phyloP scores from a whole-genome alignment of 2,329 filamentous ascomycete genomes.

The Paraphaeosphaeria minitans region DNA sequence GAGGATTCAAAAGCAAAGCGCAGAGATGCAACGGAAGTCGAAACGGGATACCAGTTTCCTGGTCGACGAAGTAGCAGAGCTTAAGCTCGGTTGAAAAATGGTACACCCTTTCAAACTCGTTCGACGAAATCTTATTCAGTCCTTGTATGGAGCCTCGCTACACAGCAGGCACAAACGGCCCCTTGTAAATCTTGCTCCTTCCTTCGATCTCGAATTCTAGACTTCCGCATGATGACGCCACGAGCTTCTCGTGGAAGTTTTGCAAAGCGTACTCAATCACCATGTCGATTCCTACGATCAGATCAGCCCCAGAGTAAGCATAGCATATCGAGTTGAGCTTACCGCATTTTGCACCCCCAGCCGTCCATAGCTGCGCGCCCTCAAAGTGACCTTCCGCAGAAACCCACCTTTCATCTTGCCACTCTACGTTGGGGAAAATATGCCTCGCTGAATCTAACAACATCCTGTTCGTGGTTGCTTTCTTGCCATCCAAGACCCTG shows the following conservation, averaged over 20 bases:
- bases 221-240: constrained; percentile 19
- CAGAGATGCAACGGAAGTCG: not conserved
- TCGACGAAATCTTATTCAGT: too few relatives aligned
- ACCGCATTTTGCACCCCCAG: constrained; percentile 48
- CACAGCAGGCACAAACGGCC: not conserved
- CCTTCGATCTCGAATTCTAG: constrained; percentile 30
- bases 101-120: too few relatives aligned
- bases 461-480: constrained; percentile 48
- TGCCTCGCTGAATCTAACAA: constrained; percentile 33
- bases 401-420: constrained; percentile 49
- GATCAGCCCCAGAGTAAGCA: not conserved
- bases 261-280: constrained; percentile 26
- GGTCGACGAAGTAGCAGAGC: not conserved
- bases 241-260: constrained; percentile 27
- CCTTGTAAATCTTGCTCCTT: constrained; percentile 18
- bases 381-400: constrained; percentile 34
- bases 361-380: constrained; percentile 48
- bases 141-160: too few relatives aligned
- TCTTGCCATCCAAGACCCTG: constrained; percentile 47
- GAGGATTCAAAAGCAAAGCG: constrained; percentile 5
- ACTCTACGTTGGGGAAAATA: constrained; percentile 43
- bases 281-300: constrained; percentile 32
- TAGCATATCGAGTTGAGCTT: constrained; percentile 8
- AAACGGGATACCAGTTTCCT: not conserved
- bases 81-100: not conserved